Evolutionary conservation across 2,329 filamentous ascomycete genomes (phyloP).

Genomic region (Cylindrodendrum hubeiense): DNA sequence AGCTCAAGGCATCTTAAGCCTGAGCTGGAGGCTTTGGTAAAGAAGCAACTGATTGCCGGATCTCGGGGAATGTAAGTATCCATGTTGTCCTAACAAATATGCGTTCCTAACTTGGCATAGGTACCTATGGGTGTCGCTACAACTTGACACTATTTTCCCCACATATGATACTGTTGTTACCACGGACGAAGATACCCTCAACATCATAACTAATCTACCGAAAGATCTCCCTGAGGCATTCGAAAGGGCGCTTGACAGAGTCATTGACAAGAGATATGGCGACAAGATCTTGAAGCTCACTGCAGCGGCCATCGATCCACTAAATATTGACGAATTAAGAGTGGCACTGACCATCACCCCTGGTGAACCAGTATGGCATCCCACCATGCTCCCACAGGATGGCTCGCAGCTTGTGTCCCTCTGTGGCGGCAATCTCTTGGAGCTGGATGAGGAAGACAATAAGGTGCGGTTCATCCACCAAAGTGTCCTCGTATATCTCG

Average conservation of each 20-base stretch:
- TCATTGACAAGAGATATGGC: background rate
- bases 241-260: background rate
- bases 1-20: background rate
- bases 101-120: no score
- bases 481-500: background rate
- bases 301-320: background rate
- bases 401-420: background rate
- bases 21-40: background rate
- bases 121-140: background rate
- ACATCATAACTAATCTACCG: background rate
- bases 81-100: background rate
- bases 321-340: background rate
- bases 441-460: conserved; percentile 2
- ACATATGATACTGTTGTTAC: background rate
- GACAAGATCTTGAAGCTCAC: background rate
- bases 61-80: background rate
- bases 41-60: background rate
- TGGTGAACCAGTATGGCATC: background rate
- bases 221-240: background rate
- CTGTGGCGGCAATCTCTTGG: background rate
- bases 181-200: background rate
- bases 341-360: background rate
- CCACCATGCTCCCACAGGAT: background rate
- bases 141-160: background rate
- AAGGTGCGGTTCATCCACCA: background rate